Percentiles rank a stretch among this genome's conserved stretches.
Conservation (phyloP, 2,329 filamentous ascomycete genomes). For the Phaeosphaeriaceae sp. region DNA sequence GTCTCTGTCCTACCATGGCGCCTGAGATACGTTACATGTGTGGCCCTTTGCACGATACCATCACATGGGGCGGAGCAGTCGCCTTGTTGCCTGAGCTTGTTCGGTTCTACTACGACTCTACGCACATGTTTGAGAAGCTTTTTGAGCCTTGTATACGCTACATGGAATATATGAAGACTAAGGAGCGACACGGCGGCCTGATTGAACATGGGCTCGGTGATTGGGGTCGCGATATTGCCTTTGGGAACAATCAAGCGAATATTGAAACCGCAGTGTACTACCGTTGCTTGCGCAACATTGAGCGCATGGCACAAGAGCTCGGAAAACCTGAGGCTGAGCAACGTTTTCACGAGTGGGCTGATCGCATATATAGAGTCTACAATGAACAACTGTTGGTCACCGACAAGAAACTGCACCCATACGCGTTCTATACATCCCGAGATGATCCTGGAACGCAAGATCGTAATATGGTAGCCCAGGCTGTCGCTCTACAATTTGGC, state of each 20-base stretch:
- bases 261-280: slow-evolving; percentile 56
- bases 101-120: slow-evolving; percentile 51
- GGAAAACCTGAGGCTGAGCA: slow-evolving; percentile 12
- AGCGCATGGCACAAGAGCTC: slow-evolving; percentile 44
- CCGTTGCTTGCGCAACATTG: slow-evolving; percentile 46
- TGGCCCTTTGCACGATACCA: slow-evolving; percentile 56
- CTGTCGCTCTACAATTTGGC: slow-evolving; percentile 47
- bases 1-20: slow-evolving; percentile 57
- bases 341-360: slow-evolving; percentile 27
- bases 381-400: slow-evolving; percentile 27
- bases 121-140: slow-evolving; percentile 45
- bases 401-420: slow-evolving; percentile 36
- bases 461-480: slow-evolving; percentile 50
- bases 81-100: slow-evolving; percentile 43
- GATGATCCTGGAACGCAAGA: slow-evolving; percentile 43
- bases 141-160: slow-evolving; percentile 49
- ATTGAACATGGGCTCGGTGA: slow-evolving; percentile 55
- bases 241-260: slow-evolving; percentile 54
- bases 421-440: slow-evolving; percentile 50
- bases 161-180: slow-evolving; percentile 52
- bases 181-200: slow-evolving; percentile 50
- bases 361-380: slow-evolving; percentile 27
- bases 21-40: slow-evolving; percentile 58
- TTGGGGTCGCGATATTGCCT: slow-evolving; percentile 54
- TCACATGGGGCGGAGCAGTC: slow-evolving; percentile 53